Evolutionary conservation across 352 stramenopile genomes (phyloP), one percentile per base, ranked within the genome.

Genomic region (Thalassiosira pacifica): DNA sequence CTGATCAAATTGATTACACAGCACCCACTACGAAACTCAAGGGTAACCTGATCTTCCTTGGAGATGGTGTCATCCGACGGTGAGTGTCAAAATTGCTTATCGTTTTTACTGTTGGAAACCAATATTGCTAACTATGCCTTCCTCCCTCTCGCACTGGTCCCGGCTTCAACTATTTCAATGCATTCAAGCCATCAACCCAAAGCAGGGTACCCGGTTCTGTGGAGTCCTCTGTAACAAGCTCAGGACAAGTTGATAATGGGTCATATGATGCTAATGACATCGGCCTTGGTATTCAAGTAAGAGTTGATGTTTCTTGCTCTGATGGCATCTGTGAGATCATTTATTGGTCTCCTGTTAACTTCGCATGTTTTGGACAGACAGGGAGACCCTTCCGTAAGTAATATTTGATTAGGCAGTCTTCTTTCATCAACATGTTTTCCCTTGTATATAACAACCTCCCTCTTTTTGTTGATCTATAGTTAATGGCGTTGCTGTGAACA

Each of bases 31-130:
- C 52, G 24, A 61, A 27, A 27, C 52, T 61, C 52, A 6, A 6
- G 52, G 52, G 52, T 19, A 61, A 61, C 52, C 24, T 61, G 16
- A 19, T 61, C 24, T 61, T 61, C 52, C 52, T n/a, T 61, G 16
- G 24, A 61, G 16, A n/a, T 61, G 52, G 52, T 9, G 24, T 61
- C 22, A n/a, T 61, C 52, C 16, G 24, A 27, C 52, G 52, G n/a
- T n/a, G n/a, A n/a, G n/a, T n/a, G n/a, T n/a, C n/a, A n/a, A n/a
- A n/a, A n/a, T n/a, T n/a, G n/a, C n/a, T n/a, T n/a, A n/a, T n/a
- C n/a, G n/a, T n/a, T n/a, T n/a, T n/a, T n/a, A n/a, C n/a, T n/a
- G n/a, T n/a, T n/a, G n/a, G n/a, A n/a, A n/a, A n/a, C n/a, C n/a
- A n/a, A n/a, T n/a, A n/a, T n/a, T n/a, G n/a, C n/a, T n/a, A n/a